A percentile compares a stretch with the other conserved stretches of the same genome.
phyloP scores from a whole-genome alignment of 352 stramenopile species.

The Phytophthora quininea region DNA sequence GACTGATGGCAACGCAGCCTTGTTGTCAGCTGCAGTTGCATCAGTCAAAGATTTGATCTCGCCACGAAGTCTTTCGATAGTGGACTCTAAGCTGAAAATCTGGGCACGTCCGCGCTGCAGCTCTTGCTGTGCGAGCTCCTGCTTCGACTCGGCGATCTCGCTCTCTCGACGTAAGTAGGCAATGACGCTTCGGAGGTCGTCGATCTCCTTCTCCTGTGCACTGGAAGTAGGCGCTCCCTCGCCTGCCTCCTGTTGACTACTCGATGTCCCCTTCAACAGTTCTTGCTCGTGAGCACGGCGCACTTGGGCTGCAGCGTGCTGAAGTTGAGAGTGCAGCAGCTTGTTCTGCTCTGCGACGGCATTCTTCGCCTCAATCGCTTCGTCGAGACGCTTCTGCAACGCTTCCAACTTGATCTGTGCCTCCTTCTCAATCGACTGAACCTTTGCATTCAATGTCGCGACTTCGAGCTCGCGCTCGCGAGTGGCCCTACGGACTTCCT shows the following conservation, averaged over 20 bases:
- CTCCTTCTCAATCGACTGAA: conserved; percentile 47
- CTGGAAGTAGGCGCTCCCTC: conserved; percentile 24
- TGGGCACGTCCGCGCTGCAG: conserved; percentile 59
- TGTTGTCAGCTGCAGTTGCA: conserved; percentile 18
- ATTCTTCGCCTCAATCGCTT: conserved; percentile 55
- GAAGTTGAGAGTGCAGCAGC: conserved; percentile 74
- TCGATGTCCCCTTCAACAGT: conserved; percentile 47
- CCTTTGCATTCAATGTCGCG: conserved; percentile 45
- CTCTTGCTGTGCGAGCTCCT: conserved; percentile 75
- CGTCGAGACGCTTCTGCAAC: conserved; percentile 58
- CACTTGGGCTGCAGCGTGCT: conserved; percentile 61
- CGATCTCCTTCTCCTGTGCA: conserved; percentile 62
- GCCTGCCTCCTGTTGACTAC: conserved; percentile 30
- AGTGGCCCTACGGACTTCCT: conserved; percentile 49
- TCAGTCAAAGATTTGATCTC: conserved; percentile 58
- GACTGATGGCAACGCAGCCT: conserved; percentile 10
- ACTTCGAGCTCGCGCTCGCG: conserved; percentile 45
- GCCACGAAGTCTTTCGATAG: conserved; percentile 57
- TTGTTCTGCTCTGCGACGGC: conserved; percentile 72
- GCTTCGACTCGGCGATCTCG: conserved; percentile 72
- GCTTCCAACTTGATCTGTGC: conserved; percentile 34
- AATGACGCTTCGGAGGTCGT: conserved; percentile 77
- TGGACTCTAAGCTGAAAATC: conserved; percentile 64
- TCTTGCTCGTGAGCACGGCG: conserved; percentile 64
- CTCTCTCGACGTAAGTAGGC: conserved; percentile 71